Evolutionary conservation across 257 asterid genomes (phyloP).

Genomic region (Lavandula angustifolia): DNA sequence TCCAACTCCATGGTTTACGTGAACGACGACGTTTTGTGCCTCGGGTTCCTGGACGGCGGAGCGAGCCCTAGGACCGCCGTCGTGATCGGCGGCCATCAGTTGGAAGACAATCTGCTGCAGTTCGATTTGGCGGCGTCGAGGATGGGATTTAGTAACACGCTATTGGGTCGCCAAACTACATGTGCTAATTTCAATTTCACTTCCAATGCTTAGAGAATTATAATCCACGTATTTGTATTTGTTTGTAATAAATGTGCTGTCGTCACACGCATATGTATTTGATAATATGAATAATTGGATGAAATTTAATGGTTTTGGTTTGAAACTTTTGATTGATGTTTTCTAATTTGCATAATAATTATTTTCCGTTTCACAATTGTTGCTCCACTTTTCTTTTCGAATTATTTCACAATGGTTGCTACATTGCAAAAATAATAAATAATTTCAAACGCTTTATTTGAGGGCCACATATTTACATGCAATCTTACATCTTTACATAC

Average conservation of each 20-base stretch:
- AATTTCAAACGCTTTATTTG: too few relatives aligned
- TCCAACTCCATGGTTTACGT: conserved; percentile 62
- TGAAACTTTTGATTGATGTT: not conserved
- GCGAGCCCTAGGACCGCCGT: conserved; percentile 49
- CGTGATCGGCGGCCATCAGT: conserved; percentile 59
- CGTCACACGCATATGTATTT: not conserved
- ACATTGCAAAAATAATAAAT: too few relatives aligned
- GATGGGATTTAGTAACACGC: conserved; percentile 53
- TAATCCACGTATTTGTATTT: not conserved
- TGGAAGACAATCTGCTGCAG: conserved; percentile 55
- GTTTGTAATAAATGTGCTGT: not conserved
- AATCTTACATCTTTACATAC: too few relatives aligned
- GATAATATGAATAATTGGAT: conserved; percentile 19
- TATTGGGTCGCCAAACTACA: conserved; percentile 47
- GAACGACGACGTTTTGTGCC: conserved; percentile 44
- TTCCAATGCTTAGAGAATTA: conserved; percentile 29
- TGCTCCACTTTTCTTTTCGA: too few relatives aligned
- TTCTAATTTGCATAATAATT: not conserved
- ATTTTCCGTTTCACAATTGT: too few relatives aligned
- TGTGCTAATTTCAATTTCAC: conserved; percentile 82
- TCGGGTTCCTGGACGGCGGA: conserved; percentile 61
- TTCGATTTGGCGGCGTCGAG: conserved; percentile 65
- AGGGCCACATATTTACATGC: too few relatives aligned
- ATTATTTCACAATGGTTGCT: too few relatives aligned
- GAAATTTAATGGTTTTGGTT: not conserved